Evolutionary conservation across 179 eudicot genomes (phyloP).

Genomic region (Amaranthus tricolor): DNA sequence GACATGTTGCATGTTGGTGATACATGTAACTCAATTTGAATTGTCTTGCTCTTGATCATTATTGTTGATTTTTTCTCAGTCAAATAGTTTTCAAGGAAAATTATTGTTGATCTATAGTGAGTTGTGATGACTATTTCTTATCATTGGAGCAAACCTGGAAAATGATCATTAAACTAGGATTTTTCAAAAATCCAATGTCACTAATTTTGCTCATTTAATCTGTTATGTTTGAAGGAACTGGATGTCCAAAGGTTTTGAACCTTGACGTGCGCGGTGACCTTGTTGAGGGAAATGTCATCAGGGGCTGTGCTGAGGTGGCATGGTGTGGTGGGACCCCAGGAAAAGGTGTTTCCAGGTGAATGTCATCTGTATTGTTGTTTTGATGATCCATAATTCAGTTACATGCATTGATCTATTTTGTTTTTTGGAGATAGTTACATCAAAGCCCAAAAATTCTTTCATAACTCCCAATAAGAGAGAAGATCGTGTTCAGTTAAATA

Average conservation of each 20-base stretch:
- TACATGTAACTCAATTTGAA: background rate
- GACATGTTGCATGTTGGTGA: background rate
- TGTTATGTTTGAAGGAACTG: slow-evolving; percentile 61
- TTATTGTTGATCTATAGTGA: background rate
- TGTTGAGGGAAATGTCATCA: slow-evolving; percentile 76
- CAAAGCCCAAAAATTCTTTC: background rate
- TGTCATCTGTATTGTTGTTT: slow-evolving; percentile 2
- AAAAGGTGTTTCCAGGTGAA: slow-evolving; percentile 84
- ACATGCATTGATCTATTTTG: slow-evolving; percentile 13
- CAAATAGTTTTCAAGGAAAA: background rate
- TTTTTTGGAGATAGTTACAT: background rate
- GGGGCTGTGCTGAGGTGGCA: slow-evolving; percentile 81
- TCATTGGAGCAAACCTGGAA: background rate
- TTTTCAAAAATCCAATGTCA: background rate
- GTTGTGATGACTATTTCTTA: background rate
- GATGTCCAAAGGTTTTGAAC: slow-evolving; percentile 87
- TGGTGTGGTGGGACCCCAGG: slow-evolving; percentile 99
- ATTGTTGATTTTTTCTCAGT: background rate
- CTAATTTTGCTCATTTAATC: slow-evolving; percentile 15
- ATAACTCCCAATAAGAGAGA: background rate
- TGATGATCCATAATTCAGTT: background rate
- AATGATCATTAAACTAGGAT: slow-evolving; percentile 8
- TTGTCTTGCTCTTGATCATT: background rate
- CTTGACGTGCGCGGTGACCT: slow-evolving; percentile 82
- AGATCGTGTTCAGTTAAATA: background rate